Evolutionary conservation across 2,329 filamentous ascomycete species (phyloP), one percentile per base, ranked within the genome.

Genomic region (Neofusicoccum parvum): DNA sequence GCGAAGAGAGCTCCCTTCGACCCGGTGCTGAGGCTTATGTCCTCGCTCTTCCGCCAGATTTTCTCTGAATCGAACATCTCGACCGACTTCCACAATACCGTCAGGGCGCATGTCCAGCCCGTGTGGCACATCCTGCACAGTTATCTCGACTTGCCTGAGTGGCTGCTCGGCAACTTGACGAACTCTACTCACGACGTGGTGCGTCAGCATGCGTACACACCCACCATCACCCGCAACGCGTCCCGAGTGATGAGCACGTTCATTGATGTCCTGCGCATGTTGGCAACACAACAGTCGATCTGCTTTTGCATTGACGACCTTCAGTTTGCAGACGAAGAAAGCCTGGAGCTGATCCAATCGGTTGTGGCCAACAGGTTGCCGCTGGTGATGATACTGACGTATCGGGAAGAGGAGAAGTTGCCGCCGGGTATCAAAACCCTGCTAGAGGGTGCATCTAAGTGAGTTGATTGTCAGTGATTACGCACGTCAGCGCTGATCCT

Each of bases 261-360:
- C 71, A 81, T 97, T 51, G 94, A 97, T 70, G 90, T 97, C 10
- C 78, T 97, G 59, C 87, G 92, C 62, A 87, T 96, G 48, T 88
- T 98, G 64, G 90, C 92, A 0, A 84, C 89, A 20, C 89, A 94
- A 74, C 95, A 94, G 71, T 88, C 97, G 71, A 93, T 97, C 63
- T 96, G 92, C 72, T 89, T 97, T 70, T 93, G 89, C 71, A 80
- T 97, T 34, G 94, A 97, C 72, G 94, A 97, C 76, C 80, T 97
- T 37, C 93, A 97, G 71, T 95, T 92, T 76, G 92, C 93, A 6
- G 94, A 97, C 73, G 87, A 90, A 32, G 94, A 97, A 76, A 95
- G 91, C 14, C 80, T 95, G 54, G 92, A 96, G 66, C 82, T 97
- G 62, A 89, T 97, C 45, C 86, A 89, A 15, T 90, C 93, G 71